These are phyloP conservation scores for Croton setiger DNA, from an alignment of 441 rosid species.

Conservation along the genomic window DNA sequence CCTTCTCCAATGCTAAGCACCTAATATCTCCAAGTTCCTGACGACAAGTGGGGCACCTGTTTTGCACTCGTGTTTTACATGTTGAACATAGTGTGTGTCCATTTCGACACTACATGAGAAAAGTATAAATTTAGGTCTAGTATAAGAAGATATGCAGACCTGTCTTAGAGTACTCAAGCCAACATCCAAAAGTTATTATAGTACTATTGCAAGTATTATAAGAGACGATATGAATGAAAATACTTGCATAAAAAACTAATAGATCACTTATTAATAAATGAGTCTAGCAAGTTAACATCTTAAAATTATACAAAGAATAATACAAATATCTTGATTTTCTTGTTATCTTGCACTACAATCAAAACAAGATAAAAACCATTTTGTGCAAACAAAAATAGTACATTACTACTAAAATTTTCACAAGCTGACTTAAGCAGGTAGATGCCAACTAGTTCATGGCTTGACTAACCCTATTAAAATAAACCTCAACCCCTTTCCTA, in stretches of 20 bases:
- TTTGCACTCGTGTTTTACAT: slow-evolving; percentile 81
- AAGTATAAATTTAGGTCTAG: slow-evolving; percentile 7
- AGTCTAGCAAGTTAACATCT: background rate
- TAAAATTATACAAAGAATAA: background rate
- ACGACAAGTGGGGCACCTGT: slow-evolving; percentile 83
- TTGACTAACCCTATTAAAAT: background rate
- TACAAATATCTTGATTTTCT: background rate
- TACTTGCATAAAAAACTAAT: background rate
- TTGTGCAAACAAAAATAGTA: background rate
- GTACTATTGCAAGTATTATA: background rate
- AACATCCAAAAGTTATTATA: background rate
- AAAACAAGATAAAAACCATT: background rate
- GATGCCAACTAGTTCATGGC: background rate
- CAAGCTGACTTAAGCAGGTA: background rate
- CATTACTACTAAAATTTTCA: background rate
- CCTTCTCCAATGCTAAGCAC: slow-evolving; percentile 78
- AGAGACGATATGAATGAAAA: background rate
- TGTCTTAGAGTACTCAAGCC: background rate
- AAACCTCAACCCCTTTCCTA: background rate
- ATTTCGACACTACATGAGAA: slow-evolving; percentile 65
- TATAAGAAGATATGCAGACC: background rate
- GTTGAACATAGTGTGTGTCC: slow-evolving; percentile 87
- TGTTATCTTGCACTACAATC: background rate
- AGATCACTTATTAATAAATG: background rate
- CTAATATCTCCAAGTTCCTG: slow-evolving; percentile 75